phyloP scores from a whole-genome alignment of 2,329 filamentous ascomycete species.

The Colletotrichum siamense region DNA sequence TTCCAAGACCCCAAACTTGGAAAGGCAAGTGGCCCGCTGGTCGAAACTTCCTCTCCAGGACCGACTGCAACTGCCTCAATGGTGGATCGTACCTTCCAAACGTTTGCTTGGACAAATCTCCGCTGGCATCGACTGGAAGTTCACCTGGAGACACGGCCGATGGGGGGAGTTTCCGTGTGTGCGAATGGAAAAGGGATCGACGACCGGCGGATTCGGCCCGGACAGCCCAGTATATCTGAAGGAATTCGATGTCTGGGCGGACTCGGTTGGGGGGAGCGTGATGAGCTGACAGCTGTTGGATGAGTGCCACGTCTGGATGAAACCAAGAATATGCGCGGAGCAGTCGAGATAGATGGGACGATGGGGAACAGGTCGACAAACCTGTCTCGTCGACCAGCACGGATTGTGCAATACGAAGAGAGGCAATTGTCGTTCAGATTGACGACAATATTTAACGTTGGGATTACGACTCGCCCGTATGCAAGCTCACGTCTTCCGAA shows the following conservation, averaged over 20 bases:
- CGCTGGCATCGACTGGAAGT: not conserved
- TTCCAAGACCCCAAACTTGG: not conserved
- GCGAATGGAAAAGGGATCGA: not conserved
- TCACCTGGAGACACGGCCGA: not conserved
- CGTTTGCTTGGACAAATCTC: not conserved
- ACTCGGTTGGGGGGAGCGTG: not conserved
- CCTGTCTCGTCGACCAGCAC: not conserved
- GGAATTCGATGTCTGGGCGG: not conserved
- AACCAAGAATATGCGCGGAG: not conserved
- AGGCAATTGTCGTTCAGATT: constrained; percentile 1
- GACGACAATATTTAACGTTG: constrained; percentile 14
- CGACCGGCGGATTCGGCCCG: not conserved
- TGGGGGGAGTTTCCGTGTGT: not conserved
- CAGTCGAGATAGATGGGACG: not conserved
- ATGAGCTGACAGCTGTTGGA: not conserved
- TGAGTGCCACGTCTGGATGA: not conserved
- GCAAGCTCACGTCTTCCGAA: constrained; percentile 7
- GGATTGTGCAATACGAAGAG: not conserved
- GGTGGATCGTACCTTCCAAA: not conserved
- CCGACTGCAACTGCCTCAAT: not conserved
- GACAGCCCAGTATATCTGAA: not conserved
- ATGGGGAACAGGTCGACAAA: not conserved
- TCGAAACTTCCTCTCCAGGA: not conserved
- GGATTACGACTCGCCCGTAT: constrained; percentile 1
- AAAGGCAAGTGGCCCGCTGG: not conserved